Evolutionary conservation across 1,284 basidiomycete species (phyloP), one percentile per base, ranked within the genome.

Genomic region (Rugosomyces carneus): DNA sequence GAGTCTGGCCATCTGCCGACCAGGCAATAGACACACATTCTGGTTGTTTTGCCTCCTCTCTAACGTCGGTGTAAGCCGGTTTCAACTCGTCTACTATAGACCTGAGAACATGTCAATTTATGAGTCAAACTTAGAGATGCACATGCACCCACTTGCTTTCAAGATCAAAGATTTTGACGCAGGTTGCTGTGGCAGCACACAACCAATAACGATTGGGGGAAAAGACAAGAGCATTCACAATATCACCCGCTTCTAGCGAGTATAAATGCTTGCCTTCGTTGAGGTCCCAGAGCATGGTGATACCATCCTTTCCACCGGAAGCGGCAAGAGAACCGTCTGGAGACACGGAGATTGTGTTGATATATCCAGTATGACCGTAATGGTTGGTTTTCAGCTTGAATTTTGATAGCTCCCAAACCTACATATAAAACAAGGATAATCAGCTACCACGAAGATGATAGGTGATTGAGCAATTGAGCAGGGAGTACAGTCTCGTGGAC

Each of bases 321-420:
- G 96, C 96, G 64, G 95, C 95, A 62, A 99, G 85, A 41, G 96
- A 99, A 57, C 96, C 96, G 66, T 99, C 96, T 53, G 96, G 96
- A 37, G 96, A 99, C 55, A 99, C 93, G 53, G 96, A 95, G 64
- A 99, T 75, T 59, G 95, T 95, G 81, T 96, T 98, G 73, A 99
- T 93, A 81, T 98, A 99, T 58, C 96, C 96, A 45, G 91, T 96
- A 81, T 99, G 96, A 60, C 96, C 96, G 68, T 89, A 93, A 81
- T 99, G 96, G 84, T 98, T 98, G 72, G 95, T 98, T 81, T 95
- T 94, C 67, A 99, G 84, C 79, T 98, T 98, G 88, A 96, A 99
- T 75, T 98, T 98, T 70, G 89, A 91, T 53, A 99, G 88, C 71
- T 99, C 96, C 96, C 96, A 99, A 57, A 99, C 95, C 95, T 99